Evolutionary conservation across 371 early-diverging fungal genomes (phyloP).

Genomic region (Saksenaea vasiformis): DNA sequence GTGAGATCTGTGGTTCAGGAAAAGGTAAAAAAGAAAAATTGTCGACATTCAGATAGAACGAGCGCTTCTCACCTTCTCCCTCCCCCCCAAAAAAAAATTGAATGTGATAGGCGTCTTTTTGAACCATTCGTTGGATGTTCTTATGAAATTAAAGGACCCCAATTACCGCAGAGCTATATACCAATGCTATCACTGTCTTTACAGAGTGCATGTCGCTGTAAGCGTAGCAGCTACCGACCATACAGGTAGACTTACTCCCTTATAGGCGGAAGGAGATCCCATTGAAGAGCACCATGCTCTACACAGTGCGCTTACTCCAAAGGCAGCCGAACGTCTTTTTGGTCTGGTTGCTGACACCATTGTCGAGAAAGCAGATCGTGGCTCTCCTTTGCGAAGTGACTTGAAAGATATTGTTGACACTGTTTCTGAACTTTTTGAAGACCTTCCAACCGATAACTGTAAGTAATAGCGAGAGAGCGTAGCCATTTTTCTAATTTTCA

Average conservation of each 20-base stretch:
- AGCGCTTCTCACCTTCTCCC: too few species aligned
- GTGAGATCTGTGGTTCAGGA: slow-evolving; percentile 61
- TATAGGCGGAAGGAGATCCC: slow-evolving; percentile 52
- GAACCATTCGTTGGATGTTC: slow-evolving; percentile 22
- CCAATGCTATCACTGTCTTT: slow-evolving; percentile 73
- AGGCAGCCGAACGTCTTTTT: slow-evolving; percentile 59
- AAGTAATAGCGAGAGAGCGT: slow-evolving; percentile 11
- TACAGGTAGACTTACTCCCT: neutral
- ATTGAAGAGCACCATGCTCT: slow-evolving; percentile 60
- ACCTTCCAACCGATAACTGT: slow-evolving; percentile 54
- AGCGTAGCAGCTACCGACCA: slow-evolving; percentile 8
- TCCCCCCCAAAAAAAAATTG: too few species aligned
- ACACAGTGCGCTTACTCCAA: slow-evolving; percentile 48
- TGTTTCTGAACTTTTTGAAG: slow-evolving; percentile 52
- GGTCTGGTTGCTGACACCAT: slow-evolving; percentile 46
- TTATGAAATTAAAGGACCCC: slow-evolving; percentile 16
- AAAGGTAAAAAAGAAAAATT: slow-evolving; percentile 37
- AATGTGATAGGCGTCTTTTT: slow-evolving; percentile 36
- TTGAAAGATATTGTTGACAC: slow-evolving; percentile 62
- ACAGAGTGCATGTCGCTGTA: slow-evolving; percentile 62
- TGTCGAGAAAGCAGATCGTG: slow-evolving; percentile 38
- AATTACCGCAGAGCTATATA: slow-evolving; percentile 48
- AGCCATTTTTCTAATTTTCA: neutral
- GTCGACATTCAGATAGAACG: too few species aligned
- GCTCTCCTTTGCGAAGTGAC: slow-evolving; percentile 47